Conservation (phyloP, 2,329 filamentous ascomycete genomes). For the Colletotrichum filicis region DNA sequence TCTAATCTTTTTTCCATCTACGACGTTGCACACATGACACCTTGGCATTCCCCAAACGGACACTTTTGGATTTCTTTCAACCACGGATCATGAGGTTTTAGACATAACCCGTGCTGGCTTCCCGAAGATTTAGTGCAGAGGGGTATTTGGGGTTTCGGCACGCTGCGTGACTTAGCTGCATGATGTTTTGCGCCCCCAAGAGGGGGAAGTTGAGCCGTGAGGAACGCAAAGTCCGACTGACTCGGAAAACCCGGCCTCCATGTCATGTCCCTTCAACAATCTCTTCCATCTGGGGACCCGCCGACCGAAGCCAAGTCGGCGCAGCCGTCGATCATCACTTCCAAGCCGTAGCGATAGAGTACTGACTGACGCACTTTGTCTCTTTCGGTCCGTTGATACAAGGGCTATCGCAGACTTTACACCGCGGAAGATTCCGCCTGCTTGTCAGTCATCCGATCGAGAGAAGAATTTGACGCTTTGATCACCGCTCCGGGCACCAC, state of each 20-base stretch:
- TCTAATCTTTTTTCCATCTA: too few relatives aligned
- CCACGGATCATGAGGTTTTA: background rate
- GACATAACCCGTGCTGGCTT: background rate
- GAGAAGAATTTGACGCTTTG: background rate
- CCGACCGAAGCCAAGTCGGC: slow-evolving; percentile 7
- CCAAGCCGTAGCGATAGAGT: too few relatives aligned
- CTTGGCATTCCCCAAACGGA: background rate
- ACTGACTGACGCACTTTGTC: background rate
- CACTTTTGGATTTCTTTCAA: too few relatives aligned
- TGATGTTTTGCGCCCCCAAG: background rate
- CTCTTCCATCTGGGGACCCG: background rate
- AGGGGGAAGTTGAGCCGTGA: background rate
- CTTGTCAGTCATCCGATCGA: background rate
- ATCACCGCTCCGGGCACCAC: background rate
- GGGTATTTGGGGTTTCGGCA: background rate
- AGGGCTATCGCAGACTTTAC: background rate
- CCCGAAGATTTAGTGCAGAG: background rate
- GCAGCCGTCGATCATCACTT: slow-evolving; percentile 14
- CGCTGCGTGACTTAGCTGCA: background rate
- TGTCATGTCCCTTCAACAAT: background rate
- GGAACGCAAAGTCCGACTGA: slow-evolving; percentile 1
- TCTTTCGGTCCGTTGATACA: slow-evolving; percentile 8
- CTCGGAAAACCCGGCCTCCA: background rate
- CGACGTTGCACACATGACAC: background rate
- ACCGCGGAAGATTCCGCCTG: background rate